A percentile compares a stretch with the other conserved stretches of the same genome.
These are phyloP conservation scores for Colletotrichum sp. DNA, from an alignment of 2,329 filamentous ascomycete genomes.

Conservation along the genomic window DNA sequence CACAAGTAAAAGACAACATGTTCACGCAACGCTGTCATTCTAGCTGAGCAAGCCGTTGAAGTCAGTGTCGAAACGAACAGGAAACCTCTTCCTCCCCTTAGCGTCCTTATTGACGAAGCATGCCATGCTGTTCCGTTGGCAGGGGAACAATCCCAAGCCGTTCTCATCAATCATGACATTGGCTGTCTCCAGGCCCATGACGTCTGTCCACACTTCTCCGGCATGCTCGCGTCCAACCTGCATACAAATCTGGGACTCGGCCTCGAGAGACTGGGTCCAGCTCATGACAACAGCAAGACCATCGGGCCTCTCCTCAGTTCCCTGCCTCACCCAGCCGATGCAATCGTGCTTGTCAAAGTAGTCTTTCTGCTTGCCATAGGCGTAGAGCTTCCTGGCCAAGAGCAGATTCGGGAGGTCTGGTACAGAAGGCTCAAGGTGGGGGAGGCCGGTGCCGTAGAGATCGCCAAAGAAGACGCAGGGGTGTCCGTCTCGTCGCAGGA, in stretches of 20 bases:
- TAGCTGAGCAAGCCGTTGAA: not conserved
- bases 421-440: not conserved
- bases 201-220: conserved; percentile 6
- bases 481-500: conserved; percentile 11
- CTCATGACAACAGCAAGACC: conserved; percentile 8
- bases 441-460: not conserved
- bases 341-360: conserved; percentile 7
- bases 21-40: not conserved
- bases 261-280: not conserved
- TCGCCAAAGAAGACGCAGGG: conserved; percentile 19
- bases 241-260: conserved; percentile 7
- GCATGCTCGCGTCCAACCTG: conserved; percentile 3
- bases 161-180: conserved; percentile 4
- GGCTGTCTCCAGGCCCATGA: not conserved
- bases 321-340: conserved; percentile 11
- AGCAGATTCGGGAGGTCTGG: not conserved
- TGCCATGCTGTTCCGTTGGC: not conserved
- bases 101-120: conserved; percentile 8
- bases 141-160: not conserved
- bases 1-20: not conserved
- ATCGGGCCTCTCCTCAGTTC: not conserved
- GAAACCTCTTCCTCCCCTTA: conserved; percentile 8
- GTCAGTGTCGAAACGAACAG: not conserved
- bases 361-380: conserved; percentile 4
- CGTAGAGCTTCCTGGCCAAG: conserved; percentile 3